phyloP scores from a whole-genome alignment of 768 basidiomycete species.

The Termitomyces eurrhizus region DNA sequence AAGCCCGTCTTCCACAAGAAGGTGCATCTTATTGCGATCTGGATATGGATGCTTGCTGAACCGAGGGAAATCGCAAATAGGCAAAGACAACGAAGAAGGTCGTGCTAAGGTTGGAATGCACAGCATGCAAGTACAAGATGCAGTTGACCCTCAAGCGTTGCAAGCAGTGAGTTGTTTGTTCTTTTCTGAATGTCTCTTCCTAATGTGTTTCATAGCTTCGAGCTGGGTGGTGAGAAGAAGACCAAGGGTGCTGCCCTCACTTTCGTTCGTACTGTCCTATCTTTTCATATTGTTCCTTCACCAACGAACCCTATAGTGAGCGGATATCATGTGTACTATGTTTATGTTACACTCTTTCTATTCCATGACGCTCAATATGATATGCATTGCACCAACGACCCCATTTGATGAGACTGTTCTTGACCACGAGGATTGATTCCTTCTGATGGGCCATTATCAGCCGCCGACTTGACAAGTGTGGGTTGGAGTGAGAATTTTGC shows the following conservation, averaged over 20 bases:
- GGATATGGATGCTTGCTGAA: not conserved
- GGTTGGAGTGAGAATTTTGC: not conserved
- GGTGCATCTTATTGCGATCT: conserved; percentile 37
- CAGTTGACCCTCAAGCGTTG: conserved; percentile 95
- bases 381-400: conserved; percentile 12
- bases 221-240: conserved; percentile 99
- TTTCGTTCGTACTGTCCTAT: conserved; percentile 61
- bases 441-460: too few species aligned
- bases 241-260: conserved; percentile 94
- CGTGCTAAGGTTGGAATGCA: conserved; percentile 96
- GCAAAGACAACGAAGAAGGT: conserved; percentile 99
- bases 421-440: not conserved
- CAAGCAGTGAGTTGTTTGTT: conserved; percentile 76
- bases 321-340: conserved; percentile 15
- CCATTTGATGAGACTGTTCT: not conserved
- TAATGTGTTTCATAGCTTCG: conserved; percentile 60
- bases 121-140: conserved; percentile 98
- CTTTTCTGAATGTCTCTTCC: not conserved
- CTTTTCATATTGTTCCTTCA: not conserved
- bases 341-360: conserved; percentile 15
- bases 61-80: conserved; percentile 30
- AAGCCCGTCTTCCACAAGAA: conserved; percentile 99
- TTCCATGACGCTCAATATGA: conserved; percentile 20
- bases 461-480: not conserved
- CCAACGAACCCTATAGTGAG: conserved; percentile 16